These are phyloP conservation scores for Acacia confusa DNA, from an alignment of 306 rosid species.

Conservation along the genomic window DNA sequence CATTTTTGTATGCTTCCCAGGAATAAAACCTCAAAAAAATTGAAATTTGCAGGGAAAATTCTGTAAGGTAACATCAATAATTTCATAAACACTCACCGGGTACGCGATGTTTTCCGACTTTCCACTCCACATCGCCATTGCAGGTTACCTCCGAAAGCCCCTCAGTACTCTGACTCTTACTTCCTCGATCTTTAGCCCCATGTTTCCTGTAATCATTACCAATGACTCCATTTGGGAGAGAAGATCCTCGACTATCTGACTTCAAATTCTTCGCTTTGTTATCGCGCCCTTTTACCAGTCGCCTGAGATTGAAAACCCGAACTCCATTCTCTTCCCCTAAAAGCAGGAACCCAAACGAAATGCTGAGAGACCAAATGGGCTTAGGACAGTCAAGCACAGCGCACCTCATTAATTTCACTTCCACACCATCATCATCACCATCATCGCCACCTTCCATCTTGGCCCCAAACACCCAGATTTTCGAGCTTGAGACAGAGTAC, in stretches of 20 bases:
- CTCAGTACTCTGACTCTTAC: slow-evolving; percentile 32
- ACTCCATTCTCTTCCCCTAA: slow-evolving; percentile 66
- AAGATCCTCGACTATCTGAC: slow-evolving; percentile 29
- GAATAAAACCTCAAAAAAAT: neutral
- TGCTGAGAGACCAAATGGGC: slow-evolving; percentile 63
- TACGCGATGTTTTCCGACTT: slow-evolving; percentile 40
- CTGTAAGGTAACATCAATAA: neutral
- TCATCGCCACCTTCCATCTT: slow-evolving; percentile 40
- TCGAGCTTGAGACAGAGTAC: slow-evolving; percentile 54
- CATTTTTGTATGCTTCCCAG: neutral
- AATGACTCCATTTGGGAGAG: slow-evolving; percentile 48
- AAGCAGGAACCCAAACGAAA: slow-evolving; percentile 65
- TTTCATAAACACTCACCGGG: slow-evolving; percentile 51
- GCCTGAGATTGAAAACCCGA: slow-evolving; percentile 57
- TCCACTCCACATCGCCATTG: slow-evolving; percentile 55
- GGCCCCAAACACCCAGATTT: slow-evolving; percentile 65
- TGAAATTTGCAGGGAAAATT: slow-evolving; percentile 8
- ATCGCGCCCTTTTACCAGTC: slow-evolving; percentile 42
- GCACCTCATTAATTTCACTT: slow-evolving; percentile 74
- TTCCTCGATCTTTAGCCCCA: slow-evolving; percentile 36
- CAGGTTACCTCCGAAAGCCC: slow-evolving; percentile 38
- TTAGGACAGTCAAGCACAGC: slow-evolving; percentile 67
- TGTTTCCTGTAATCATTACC: slow-evolving; percentile 23
- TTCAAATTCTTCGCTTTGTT: slow-evolving; percentile 31
- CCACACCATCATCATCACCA: slow-evolving; percentile 34